Evolutionary conservation across 352 stramenopile genomes (phyloP).

Genomic region (Phytophthora pseudosyringae): DNA sequence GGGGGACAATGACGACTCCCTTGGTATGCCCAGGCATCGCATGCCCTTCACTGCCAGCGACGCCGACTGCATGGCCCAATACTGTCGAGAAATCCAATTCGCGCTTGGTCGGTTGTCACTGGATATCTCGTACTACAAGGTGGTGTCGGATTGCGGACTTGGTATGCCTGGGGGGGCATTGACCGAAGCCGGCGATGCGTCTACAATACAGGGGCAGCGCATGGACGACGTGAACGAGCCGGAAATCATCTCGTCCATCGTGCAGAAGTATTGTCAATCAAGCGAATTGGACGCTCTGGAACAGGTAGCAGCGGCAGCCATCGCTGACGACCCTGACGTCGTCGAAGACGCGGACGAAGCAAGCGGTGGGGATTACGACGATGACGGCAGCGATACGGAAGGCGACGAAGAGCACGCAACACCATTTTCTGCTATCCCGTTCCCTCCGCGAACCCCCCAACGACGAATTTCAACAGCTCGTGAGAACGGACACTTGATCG

Average conservation of each 20-base stretch:
- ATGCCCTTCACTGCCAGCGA: conserved; percentile 62
- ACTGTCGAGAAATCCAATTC: conserved; percentile 74
- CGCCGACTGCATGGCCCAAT: conserved; percentile 52
- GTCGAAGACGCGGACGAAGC: conserved; percentile 27
- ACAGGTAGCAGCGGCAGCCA: conserved; percentile 24
- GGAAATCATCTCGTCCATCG: conserved; percentile 64
- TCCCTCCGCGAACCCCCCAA: conserved; percentile 17
- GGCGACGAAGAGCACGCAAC: conserved; percentile 12
- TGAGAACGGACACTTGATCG: conserved; percentile 43
- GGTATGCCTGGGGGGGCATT: conserved; percentile 17
- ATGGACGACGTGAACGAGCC: conserved; percentile 49
- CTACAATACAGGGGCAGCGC: conserved; percentile 12
- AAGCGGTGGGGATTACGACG: conserved; percentile 7
- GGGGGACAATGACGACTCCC: conserved; percentile 23
- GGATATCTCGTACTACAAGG: conserved; percentile 78
- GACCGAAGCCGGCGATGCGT: conserved; percentile 3
- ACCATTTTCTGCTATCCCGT: conserved; percentile 22
- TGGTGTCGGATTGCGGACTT: conserved; percentile 57
- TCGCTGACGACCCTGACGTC: conserved; percentile 33
- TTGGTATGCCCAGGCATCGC: conserved; percentile 16
- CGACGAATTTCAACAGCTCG: conserved; percentile 24
- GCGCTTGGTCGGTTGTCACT: conserved; percentile 64
- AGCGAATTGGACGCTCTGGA: conserved; percentile 54
- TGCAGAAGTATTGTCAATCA: conserved; percentile 67
- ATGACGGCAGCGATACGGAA: conserved; percentile 10